phyloP scores from a whole-genome alignment of 2,329 filamentous ascomycete genomes.

The Aspergillus floridensis region DNA sequence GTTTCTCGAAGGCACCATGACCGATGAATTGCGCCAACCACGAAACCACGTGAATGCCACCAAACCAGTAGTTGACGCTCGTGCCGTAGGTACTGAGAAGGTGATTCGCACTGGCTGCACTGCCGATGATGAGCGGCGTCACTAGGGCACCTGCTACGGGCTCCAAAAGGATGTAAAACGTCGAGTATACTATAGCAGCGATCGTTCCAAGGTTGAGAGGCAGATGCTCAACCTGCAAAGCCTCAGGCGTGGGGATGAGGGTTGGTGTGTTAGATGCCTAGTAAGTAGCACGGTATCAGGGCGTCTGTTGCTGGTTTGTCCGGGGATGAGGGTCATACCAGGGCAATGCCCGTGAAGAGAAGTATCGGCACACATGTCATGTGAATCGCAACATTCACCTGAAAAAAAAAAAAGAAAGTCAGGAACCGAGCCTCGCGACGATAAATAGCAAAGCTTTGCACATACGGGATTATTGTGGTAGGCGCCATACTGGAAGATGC shows the following conservation, averaged over 20 bases:
- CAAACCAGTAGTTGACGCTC: conserved; percentile 63
- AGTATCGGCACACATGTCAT: conserved; percentile 63
- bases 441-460: conserved; percentile 6
- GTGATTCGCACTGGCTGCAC: conserved; percentile 73
- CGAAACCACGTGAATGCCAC: conserved; percentile 66
- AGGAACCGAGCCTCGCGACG: conserved; percentile 19
- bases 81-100: conserved; percentile 63
- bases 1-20: conserved; percentile 82
- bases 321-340: conserved; percentile 47
- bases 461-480: conserved; percentile 64
- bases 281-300: conserved; percentile 5
- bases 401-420: conserved; percentile 12
- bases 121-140: conserved; percentile 71
- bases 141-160: conserved; percentile 82
- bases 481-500: conserved; percentile 56
- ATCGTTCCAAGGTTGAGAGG: conserved; percentile 61
- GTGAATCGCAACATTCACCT: conserved; percentile 66
- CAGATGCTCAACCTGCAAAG: conserved; percentile 55
- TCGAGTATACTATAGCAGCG: conserved; percentile 62
- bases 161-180: conserved; percentile 86
- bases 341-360: conserved; percentile 57
- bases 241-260: conserved; percentile 53
- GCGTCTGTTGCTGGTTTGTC: background rate
- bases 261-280: conserved; percentile 58
- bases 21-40: conserved; percentile 93